phyloP scores from a whole-genome alignment of 1,284 basidiomycete species.

The Ganoderma sp. region DNA sequence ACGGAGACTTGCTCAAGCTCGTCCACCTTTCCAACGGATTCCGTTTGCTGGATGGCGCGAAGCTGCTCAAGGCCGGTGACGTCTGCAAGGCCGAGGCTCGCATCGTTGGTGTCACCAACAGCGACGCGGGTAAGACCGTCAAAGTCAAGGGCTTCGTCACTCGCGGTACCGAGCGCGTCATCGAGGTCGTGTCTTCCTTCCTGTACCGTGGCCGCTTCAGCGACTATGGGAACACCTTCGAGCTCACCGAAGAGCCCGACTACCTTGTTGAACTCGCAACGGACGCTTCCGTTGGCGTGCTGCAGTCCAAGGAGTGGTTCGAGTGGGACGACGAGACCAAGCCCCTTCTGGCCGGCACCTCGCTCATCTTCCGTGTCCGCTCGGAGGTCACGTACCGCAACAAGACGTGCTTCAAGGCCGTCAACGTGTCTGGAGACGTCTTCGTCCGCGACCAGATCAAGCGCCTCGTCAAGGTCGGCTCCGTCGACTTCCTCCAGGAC shows the following conservation, averaged over 20 bases:
- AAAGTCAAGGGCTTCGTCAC: constrained; percentile 90
- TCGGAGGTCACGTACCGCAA: constrained; percentile 92
- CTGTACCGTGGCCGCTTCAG: constrained; percentile 94
- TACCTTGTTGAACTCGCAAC: constrained; percentile 81
- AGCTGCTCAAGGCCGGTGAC: constrained; percentile 84
- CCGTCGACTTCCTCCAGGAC: constrained; percentile 86
- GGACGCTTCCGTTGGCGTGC: constrained; percentile 86
- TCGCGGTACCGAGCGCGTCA: constrained; percentile 78
- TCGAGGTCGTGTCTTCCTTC: constrained; percentile 95
- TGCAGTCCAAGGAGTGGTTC: constrained; percentile 98
- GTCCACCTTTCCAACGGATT: constrained; percentile 98
- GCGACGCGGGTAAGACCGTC: constrained; percentile 92
- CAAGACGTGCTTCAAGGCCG: constrained; percentile 83
- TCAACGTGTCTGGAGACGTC: constrained; percentile 85
- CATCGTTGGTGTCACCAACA: constrained; percentile 90
- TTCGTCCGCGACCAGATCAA: constrained; percentile 89
- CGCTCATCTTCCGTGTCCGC: constrained; percentile 88
- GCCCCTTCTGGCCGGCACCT: constrained; percentile 80
- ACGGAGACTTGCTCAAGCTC: constrained; percentile 93
- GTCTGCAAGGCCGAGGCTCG: constrained; percentile 89
- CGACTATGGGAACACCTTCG: constrained; percentile 96
- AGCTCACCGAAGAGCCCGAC: constrained; percentile 87
- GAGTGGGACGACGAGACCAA: constrained; percentile 88
- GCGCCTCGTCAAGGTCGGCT: constrained; percentile 86
- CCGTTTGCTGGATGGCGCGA: constrained; percentile 82